Evolutionary conservation across 495 filamentous ascomycete genomes (phyloP), one percentile per base, ranked within the genome.

Genomic region (Podospora pseudopauciseta): DNA sequence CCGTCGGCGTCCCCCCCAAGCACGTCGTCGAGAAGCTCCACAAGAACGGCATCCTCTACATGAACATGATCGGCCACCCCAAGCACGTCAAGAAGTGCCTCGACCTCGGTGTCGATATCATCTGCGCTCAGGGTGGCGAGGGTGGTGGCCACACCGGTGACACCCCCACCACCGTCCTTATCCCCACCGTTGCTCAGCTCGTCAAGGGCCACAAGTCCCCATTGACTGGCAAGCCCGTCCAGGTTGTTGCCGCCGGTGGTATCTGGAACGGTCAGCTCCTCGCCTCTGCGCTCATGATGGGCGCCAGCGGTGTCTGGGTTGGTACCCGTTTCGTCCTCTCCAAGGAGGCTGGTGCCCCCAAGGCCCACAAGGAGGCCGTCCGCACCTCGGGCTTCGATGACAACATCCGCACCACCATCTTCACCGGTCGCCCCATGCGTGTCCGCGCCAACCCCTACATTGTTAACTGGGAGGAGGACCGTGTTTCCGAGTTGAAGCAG

Each of bases 41-140:
- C 86, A 86, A 87, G 70, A 83, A 87, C 75, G 94, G 94, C 65
- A 85, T 99, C 69, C 85, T 96, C 65, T 97, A 94, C 87, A 99
- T 99, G 95, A 99, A 99, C 88, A 99, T 99, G 95, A 96, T 99
- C 78, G 95, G 94, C 66, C 95, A 98, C 86, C 96, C 96, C 71
- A 99, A 99, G 87, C 95, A 99, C 83, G 94, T 97, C 61, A 85
- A 89, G 77, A 98, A 97, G 86, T 91, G 90, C 77, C 84, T 99
- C 66, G 94, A 92, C 20, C 86, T 92, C 62, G 95, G 95, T 73
- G 90, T 93, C 44, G 93, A 97, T 77, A 88, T 97, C 72, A 90
- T 97, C 49, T 96, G 92, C 77, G 89, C 91, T 26, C 91, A 94
- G 82, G 91, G 91, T 16, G 90, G 90, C 63, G 91, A 94, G 78